Base-by-base conservation (phyloP, 75 land plant genomes). In the Isoetes taiwanensis region DNA sequence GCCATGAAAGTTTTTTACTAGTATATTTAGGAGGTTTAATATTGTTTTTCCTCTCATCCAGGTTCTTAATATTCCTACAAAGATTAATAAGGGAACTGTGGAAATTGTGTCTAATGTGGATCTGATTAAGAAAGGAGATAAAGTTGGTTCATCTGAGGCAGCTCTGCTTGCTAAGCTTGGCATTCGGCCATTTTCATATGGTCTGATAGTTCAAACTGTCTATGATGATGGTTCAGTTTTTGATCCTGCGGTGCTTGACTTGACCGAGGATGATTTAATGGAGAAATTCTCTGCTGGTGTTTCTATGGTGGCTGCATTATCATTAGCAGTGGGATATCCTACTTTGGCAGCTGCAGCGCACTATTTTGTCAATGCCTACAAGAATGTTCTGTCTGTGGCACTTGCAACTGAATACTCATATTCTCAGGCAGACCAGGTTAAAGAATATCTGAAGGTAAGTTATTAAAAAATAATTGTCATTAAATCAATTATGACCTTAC, bases 271-370 rank as follows among this genome's bases (percentile, higher is more conserved):
- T 33, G 85, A 80, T 40, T 61, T 82, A 1, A 34, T 75, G 29
- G 80, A 64, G 34, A 76, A 65, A 39, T 77, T 80, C 61, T 69
- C 84, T 34, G 28, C 72, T 54, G 86, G 84, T 39, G 67, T 83
- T 0, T 76, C 78, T 2, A 67, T 41, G 32, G 72, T 83, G 17
- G 75, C 86, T 21, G 66, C 86, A 1, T 46, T 83, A 0, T 76
- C 87, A 25, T 61, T 83, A 42, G 86, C 70, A 9, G 5, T 80
- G 23, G 56, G 71, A 0, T 83, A 83, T 63, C 87, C 84, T 28
- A 80, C 84, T 10, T 24, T 83, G 34, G 84, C 84, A 28, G 84
- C 84, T 41, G 87, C 80, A 12, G 75, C 87, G 3, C 87, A 83
- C 74, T 70, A 67, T 67, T 71, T 80, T 60, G 72, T 71, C 55